These are phyloP conservation scores for Pleurotus sapidus DNA, from an alignment of 768 basidiomycete genomes.

Conservation along the genomic window DNA sequence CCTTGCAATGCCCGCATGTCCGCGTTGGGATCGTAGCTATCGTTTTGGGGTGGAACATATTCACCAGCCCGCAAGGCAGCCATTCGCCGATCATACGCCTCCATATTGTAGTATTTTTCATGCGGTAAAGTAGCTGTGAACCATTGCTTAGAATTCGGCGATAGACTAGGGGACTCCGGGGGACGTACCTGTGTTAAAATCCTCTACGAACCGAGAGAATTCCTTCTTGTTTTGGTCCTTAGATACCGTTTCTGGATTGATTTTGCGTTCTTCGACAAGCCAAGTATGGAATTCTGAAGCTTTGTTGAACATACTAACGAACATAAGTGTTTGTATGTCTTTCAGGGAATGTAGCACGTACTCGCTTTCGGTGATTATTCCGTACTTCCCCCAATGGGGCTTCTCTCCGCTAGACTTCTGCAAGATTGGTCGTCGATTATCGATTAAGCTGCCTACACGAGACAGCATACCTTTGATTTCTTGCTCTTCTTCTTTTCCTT, in stretches of 20 bases:
- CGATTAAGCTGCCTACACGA: conserved; percentile 4
- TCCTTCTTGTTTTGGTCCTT: conserved; percentile 87
- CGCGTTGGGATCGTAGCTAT: conserved; percentile 77
- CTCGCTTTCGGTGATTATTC: conserved; percentile 84
- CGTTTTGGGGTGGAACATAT: conserved; percentile 67
- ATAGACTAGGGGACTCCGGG: neutral
- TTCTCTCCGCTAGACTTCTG: conserved; percentile 58
- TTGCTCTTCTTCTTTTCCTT: conserved; percentile 67
- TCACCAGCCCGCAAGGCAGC: conserved; percentile 80
- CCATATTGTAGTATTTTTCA: conserved; percentile 94
- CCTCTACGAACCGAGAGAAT: conserved; percentile 79
- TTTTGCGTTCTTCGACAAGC: conserved; percentile 89
- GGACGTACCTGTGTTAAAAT: conserved; percentile 72
- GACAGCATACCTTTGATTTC: conserved; percentile 44
- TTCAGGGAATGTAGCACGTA: conserved; percentile 35
- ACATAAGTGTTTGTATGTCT: neutral
- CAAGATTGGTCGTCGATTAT: conserved; percentile 18
- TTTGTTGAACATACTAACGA: conserved; percentile 74
- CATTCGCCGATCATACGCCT: conserved; percentile 83
- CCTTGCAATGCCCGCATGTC: conserved; percentile 78
- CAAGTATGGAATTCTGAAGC: conserved; percentile 86
- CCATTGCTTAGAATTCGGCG: neutral
- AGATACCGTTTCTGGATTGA: conserved; percentile 85
- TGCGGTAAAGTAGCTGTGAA: conserved; percentile 81
- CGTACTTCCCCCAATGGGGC: conserved; percentile 88